Percentiles rank a stretch among this genome's conserved stretches.
phyloP scores from a whole-genome alignment of 73 alveolate genomes.

The Tetrahymena malaccensis region DNA sequence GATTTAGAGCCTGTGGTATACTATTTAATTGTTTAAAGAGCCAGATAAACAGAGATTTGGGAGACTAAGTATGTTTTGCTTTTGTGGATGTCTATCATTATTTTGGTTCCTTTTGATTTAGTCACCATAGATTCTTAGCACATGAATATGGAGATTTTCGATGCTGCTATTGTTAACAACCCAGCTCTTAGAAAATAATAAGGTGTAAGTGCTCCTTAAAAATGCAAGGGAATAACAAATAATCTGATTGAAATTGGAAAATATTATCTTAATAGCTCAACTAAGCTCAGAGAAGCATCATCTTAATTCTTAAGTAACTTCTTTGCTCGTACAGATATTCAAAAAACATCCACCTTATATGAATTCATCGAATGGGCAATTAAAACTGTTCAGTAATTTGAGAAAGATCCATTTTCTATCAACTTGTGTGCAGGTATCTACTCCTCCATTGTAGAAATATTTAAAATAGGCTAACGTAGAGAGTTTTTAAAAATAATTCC shows the following conservation, averaged over 20 bases:
- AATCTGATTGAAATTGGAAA: slow-evolving; percentile 10
- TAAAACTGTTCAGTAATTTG: not conserved
- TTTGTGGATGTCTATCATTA: slow-evolving; percentile 91
- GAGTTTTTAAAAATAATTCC: slow-evolving; percentile 36
- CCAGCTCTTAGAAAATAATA: not conserved
- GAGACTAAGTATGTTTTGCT: slow-evolving; percentile 76
- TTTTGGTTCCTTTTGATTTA: slow-evolving; percentile 94
- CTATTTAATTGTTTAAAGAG: slow-evolving; percentile 36
- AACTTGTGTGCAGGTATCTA: slow-evolving; percentile 5
- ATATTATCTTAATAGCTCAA: slow-evolving; percentile 24
- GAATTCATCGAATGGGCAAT: slow-evolving; percentile 50
- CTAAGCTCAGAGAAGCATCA: slow-evolving; percentile 44
- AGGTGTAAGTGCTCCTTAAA: not conserved
- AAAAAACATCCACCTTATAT: slow-evolving; percentile 52
- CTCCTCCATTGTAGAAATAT: slow-evolving; percentile 46
- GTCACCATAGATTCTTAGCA: slow-evolving; percentile 74
- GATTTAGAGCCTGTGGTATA: slow-evolving; percentile 90
- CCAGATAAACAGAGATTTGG: slow-evolving; percentile 53
- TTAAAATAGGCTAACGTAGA: slow-evolving; percentile 46
- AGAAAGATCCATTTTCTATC: not conserved
- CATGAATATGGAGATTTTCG: not conserved
- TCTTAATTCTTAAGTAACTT: slow-evolving; percentile 57
- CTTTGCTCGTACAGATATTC: slow-evolving; percentile 77
- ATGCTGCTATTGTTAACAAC: not conserved
- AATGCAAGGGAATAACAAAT: not conserved